phyloP scores from a whole-genome alignment of 257 asterid species.

The Penstemon newberryi region DNA sequence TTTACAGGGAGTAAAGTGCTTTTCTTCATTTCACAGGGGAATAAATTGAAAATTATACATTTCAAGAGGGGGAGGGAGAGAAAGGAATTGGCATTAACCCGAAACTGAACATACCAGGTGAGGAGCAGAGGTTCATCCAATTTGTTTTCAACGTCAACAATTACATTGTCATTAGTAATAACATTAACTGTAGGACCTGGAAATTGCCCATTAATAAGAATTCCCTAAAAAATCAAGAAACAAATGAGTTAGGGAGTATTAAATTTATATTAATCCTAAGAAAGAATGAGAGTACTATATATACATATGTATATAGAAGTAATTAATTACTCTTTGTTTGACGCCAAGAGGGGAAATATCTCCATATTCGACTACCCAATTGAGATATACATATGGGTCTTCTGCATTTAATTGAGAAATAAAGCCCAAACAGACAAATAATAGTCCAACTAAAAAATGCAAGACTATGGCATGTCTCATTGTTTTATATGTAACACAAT shows the following conservation, averaged over 20 bases:
- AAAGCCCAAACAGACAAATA: constrained; percentile 41
- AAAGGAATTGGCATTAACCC: too few species aligned
- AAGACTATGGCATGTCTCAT: constrained; percentile 44
- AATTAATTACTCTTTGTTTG: constrained; percentile 54
- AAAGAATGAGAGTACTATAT: too few species aligned
- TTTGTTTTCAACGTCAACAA: constrained; percentile 56
- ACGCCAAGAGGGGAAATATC: constrained; percentile 65
- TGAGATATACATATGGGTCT: constrained; percentile 51
- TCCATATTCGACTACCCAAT: constrained; percentile 65
- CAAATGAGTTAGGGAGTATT: too few species aligned
- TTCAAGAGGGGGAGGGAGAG: too few species aligned
- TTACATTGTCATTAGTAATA: constrained; percentile 67
- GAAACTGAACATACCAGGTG: constrained; percentile 56
- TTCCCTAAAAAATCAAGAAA: constrained; percentile 50
- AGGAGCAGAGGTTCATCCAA: constrained; percentile 71
- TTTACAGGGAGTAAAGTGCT: too few species aligned
- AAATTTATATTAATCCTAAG: too few species aligned
- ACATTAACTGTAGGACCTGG: constrained; percentile 74
- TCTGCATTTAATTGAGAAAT: constrained; percentile 44
- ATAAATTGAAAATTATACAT: too few species aligned
- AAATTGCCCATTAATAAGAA: constrained; percentile 74
- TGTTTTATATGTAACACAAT: constrained; percentile 35
- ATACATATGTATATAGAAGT: too few species aligned
- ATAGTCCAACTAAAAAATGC: constrained; percentile 37
- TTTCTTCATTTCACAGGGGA: too few species aligned